These are phyloP conservation scores for Thraustochytrium striatum DNA, from an alignment of 352 stramenopile species.

Conservation along the genomic window DNA sequence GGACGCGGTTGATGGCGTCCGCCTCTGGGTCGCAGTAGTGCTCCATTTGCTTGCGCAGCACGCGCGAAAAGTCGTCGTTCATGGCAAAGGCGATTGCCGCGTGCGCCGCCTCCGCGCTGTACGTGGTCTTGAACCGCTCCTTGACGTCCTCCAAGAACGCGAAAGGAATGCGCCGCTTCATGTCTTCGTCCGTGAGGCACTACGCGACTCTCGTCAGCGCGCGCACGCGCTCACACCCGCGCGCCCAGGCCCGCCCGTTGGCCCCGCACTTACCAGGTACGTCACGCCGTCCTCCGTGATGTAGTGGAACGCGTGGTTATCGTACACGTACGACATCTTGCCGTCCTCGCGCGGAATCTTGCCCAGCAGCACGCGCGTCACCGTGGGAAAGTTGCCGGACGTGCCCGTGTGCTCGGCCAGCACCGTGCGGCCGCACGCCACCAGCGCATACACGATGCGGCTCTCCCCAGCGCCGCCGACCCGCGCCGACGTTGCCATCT, in stretches of 20 bases:
- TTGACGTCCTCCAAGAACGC: conserved; percentile 97
- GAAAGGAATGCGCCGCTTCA: conserved; percentile 86
- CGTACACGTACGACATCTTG: conserved; percentile 97
- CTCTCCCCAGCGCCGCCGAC: background rate
- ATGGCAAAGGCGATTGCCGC: conserved; percentile 94
- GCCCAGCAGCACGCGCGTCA: conserved; percentile 90
- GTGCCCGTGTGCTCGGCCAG: conserved; percentile 92
- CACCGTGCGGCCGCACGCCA: conserved; percentile 94
- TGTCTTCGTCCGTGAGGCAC: conserved; percentile 92
- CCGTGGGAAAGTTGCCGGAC: conserved; percentile 94
- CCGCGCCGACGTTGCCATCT: too few relatives aligned
- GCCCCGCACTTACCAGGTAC: conserved; percentile 66
- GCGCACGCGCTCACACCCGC: too few relatives aligned
- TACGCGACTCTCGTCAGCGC: too few relatives aligned
- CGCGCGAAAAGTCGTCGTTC: conserved; percentile 92
- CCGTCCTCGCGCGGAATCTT: conserved; percentile 87
- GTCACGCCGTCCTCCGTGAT: conserved; percentile 89
- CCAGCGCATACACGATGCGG: conserved; percentile 83
- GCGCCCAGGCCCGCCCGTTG: too few relatives aligned
- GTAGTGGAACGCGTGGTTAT: conserved; percentile 95
- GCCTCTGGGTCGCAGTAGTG: conserved; percentile 79
- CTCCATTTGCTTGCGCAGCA: conserved; percentile 89
- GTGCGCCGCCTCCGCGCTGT: conserved; percentile 64
- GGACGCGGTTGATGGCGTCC: conserved; percentile 82
- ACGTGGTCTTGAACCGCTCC: conserved; percentile 63